These are phyloP conservation scores for Carex myosuroides DNA, from an alignment of 176 grass and related monocot species.

Conservation along the genomic window DNA sequence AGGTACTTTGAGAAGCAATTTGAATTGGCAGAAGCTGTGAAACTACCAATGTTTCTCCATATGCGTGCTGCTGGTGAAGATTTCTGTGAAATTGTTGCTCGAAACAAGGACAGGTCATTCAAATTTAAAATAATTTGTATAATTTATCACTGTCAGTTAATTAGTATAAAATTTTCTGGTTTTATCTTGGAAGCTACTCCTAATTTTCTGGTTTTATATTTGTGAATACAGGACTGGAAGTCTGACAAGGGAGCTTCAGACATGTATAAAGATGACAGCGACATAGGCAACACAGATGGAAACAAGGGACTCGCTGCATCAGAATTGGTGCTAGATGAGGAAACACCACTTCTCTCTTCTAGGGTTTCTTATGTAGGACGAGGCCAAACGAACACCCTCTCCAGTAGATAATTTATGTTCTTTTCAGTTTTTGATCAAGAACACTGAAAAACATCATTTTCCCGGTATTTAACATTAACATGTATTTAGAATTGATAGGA, in stretches of 20 bases:
- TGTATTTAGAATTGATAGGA: conserved; percentile 7
- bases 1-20: conserved; percentile 96
- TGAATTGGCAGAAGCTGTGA: conserved; percentile 79
- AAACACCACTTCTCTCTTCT: conserved; percentile 64
- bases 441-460: conserved; percentile 13
- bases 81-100: conserved; percentile 69
- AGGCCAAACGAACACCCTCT: conserved; percentile 47
- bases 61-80: conserved; percentile 95
- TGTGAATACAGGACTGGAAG: conserved; percentile 48
- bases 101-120: conserved; percentile 58
- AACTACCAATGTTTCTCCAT: conserved; percentile 95
- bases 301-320: conserved; percentile 33
- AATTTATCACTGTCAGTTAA: not conserved
- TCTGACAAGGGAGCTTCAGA: conserved; percentile 48
- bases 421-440: conserved; percentile 25
- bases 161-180: not conserved
- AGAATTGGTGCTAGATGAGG: conserved; percentile 60
- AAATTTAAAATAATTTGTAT: not conserved
- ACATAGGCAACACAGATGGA: conserved; percentile 31
- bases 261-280: conserved; percentile 40
- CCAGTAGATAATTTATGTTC: conserved; percentile 45
- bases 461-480: not conserved
- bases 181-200: not conserved
- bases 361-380: conserved; percentile 64
- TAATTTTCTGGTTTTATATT: not conserved